These are phyloP conservation scores for Jaapia argillacea DNA, from an alignment of 768 basidiomycete genomes.

Conservation along the genomic window DNA sequence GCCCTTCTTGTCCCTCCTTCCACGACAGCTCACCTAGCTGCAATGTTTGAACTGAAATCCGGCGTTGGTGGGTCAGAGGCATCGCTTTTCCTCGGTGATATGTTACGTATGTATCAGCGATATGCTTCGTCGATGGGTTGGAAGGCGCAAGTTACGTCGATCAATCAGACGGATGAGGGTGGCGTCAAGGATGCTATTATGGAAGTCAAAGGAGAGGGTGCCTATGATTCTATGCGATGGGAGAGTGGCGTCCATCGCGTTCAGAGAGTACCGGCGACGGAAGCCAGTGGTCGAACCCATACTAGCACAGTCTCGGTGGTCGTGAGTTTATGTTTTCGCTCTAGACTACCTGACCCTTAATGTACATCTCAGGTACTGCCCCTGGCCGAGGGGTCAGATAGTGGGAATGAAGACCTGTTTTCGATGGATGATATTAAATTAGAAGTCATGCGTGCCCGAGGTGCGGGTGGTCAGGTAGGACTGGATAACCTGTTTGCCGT, in stretches of 20 bases:
- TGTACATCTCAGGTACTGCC: slow-evolving; percentile 66
- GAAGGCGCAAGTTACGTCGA: slow-evolving; percentile 50
- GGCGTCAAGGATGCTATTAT: slow-evolving; percentile 72
- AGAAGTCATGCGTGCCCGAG: slow-evolving; percentile 95
- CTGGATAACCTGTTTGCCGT: not conserved
- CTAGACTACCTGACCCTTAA: not conserved
- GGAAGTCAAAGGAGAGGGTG: slow-evolving; percentile 69
- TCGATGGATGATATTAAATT: slow-evolving; percentile 78
- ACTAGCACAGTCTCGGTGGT: slow-evolving; percentile 86
- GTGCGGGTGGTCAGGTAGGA: slow-evolving; percentile 88
- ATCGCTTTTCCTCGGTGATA: slow-evolving; percentile 66
- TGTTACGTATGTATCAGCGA: slow-evolving; percentile 77
- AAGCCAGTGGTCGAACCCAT: slow-evolving; percentile 79
- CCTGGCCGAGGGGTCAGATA: slow-evolving; percentile 54
- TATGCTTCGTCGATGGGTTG: slow-evolving; percentile 48
- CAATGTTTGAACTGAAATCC: slow-evolving; percentile 83
- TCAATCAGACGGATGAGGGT: slow-evolving; percentile 46
- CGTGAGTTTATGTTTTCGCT: slow-evolving; percentile 32
- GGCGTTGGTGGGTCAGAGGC: slow-evolving; percentile 92
- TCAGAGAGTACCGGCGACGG: slow-evolving; percentile 88
- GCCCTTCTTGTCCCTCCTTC: slow-evolving; percentile 66
- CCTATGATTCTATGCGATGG: slow-evolving; percentile 73
- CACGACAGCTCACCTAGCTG: slow-evolving; percentile 53
- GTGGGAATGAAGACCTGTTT: slow-evolving; percentile 52
- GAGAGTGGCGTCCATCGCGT: slow-evolving; percentile 97